Percentiles rank a stretch among this genome's conserved stretches.
These are phyloP conservation scores for Scedosporium boydii DNA, from an alignment of 2,329 filamentous ascomycete species.

Conservation along the genomic window DNA sequence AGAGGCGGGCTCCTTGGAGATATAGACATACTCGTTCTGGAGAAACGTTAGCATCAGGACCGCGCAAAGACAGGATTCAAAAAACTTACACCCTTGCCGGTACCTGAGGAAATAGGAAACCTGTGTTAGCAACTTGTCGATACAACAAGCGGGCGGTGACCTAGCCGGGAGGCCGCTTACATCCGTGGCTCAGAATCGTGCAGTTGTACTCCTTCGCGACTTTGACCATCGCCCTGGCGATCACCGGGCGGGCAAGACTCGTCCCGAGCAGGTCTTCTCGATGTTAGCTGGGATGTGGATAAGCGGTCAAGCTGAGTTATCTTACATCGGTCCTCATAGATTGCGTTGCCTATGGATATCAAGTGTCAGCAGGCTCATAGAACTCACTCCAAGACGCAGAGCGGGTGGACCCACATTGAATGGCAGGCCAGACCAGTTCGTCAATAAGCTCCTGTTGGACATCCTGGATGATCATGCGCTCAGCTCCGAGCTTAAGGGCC, in stretches of 20 bases:
- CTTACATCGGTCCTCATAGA: constrained; percentile 44
- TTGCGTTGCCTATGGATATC: constrained; percentile 29
- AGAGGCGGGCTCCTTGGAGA: no score
- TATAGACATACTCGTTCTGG: no score
- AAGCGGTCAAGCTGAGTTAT: no score
- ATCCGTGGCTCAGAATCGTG: constrained; percentile 36
- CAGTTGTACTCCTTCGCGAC: constrained; percentile 25
- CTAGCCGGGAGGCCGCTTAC: constrained; percentile 16
- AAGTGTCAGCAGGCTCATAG: constrained; percentile 24
- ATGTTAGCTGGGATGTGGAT: no score
- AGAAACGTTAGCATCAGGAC: no score
- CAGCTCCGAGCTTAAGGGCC: constrained; percentile 28
- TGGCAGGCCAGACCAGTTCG: constrained; percentile 65
- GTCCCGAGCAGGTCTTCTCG: constrained; percentile 28
- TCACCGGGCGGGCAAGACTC: constrained; percentile 53
- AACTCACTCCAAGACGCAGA: constrained; percentile 20
- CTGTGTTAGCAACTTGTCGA: no score
- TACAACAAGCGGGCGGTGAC: no score
- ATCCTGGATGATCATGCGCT: constrained; percentile 40
- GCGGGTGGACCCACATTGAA: constrained; percentile 40
- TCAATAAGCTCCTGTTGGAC: constrained; percentile 64
- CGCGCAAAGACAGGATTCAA: no score
- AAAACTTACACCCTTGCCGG: constrained; percentile 40
- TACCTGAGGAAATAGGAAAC: constrained; percentile 16
- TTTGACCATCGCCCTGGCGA: constrained; percentile 52